phyloP scores from a whole-genome alignment of 1,284 basidiomycete species.

The Malassezia pachydermatis region DNA sequence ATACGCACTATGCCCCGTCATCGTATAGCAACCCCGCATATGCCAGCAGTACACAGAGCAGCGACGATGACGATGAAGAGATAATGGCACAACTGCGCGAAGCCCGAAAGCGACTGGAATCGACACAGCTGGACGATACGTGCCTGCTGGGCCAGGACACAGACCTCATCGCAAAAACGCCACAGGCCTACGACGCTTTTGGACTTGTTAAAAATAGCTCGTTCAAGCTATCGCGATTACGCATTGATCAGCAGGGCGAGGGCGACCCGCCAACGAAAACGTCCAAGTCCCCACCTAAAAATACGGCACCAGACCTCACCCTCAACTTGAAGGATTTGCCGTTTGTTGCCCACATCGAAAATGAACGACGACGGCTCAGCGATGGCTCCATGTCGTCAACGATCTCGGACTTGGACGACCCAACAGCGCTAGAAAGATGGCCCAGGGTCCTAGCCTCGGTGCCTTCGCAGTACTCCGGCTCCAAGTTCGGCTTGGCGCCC shows the following conservation, averaged over 20 bases:
- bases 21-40: too few species aligned
- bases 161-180: too few species aligned
- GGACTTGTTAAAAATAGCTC: too few species aligned
- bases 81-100: slow-evolving; percentile 11
- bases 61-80: slow-evolving; percentile 11
- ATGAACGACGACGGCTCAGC: slow-evolving; percentile 10
- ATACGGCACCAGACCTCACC: not conserved
- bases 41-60: too few species aligned
- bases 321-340: slow-evolving; percentile 8
- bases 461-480: not conserved
- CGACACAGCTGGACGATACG: not conserved
- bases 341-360: slow-evolving; percentile 3
- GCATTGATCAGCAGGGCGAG: too few species aligned
- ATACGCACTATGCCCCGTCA: too few species aligned
- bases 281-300: too few species aligned
- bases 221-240: too few species aligned
- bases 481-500: slow-evolving; percentile 1
- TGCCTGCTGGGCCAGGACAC: too few species aligned
- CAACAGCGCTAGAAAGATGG: not conserved
- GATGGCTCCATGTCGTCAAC: not conserved
- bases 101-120: slow-evolving; percentile 7
- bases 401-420: not conserved
- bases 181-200: too few species aligned
- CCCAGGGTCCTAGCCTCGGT: not conserved
- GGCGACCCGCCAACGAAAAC: too few species aligned